A percentile compares a stretch with the other conserved stretches of the same genome.
These are phyloP conservation scores for Cryptococcus hybrid DNA, from an alignment of 1,284 basidiomycete species.

Conservation along the genomic window DNA sequence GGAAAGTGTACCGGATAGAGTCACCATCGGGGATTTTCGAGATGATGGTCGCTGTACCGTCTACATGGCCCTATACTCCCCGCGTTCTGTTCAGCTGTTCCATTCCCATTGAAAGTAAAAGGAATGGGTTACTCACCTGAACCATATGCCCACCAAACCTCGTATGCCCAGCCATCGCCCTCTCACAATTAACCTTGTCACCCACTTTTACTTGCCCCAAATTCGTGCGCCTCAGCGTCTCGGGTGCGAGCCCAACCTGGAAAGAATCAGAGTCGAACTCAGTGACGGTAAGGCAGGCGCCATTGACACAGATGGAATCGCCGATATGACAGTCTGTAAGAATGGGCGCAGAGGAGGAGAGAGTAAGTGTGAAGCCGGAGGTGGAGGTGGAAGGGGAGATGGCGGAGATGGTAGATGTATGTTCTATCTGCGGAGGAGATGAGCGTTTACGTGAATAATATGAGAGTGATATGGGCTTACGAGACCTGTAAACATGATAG, in stretches of 20 bases:
- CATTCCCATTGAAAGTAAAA: not conserved
- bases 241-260: constrained; percentile 91
- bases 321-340: constrained; percentile 90
- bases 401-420: constrained; percentile 39
- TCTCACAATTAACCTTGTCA: constrained; percentile 86
- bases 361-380: constrained; percentile 77
- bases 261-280: constrained; percentile 76
- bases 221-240: constrained; percentile 89
- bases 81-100: not conserved
- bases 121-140: constrained; percentile 60
- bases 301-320: constrained; percentile 89
- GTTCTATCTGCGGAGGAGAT: constrained; percentile 43
- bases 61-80: constrained; percentile 76
- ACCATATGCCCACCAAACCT: constrained; percentile 98
- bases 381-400: constrained; percentile 35
- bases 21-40: constrained; percentile 74
- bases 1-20: constrained; percentile 74
- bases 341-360: constrained; percentile 69
- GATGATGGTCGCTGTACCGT: constrained; percentile 76
- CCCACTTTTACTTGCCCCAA: constrained; percentile 78
- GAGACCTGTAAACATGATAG: constrained; percentile 47
- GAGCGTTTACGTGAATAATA: not conserved
- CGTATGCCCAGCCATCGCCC: constrained; percentile 88
- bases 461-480: constrained; percentile 20
- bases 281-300: constrained; percentile 84